Evolutionary conservation across 345 rosid genomes (phyloP), one percentile per base, ranked within the genome.

Genomic region (Noccaea bulbosa): DNA sequence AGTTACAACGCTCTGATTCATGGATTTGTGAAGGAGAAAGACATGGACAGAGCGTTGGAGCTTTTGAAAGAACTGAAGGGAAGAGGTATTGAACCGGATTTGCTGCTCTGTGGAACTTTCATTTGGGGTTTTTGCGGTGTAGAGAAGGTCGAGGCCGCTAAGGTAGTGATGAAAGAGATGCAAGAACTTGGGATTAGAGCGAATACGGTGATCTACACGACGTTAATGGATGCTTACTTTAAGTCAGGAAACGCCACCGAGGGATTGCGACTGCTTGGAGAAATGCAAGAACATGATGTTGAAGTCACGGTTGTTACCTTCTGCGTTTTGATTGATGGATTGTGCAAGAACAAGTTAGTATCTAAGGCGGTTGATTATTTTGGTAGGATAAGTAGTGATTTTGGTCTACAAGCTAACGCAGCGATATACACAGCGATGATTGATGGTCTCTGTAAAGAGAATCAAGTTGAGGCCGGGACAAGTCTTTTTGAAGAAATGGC

Each of bases 371-470:
- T 72, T 74, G 75, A 76, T 74, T 83, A 83, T 67, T 87, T 89
- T 50, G 48, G 39, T 52, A 70, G 73, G 76, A 81, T 84, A 78
- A 50, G 66, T 37, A 35, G 11, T 0, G 82, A 84, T 16, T 81
- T 81, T 63, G 73, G 77, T 70, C 37, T 89, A 76, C 77, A 80
- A 66, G 88, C 90, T 38, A 89, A 87, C 57, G 76, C 85, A 15
- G 84, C 83, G 5, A 79, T 87, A 62, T 89, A 81, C 77, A 87
- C 92, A 43, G 84, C 88, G 17, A 55, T 89, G 73, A 79, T 89
- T 72, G 96, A 89, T 56, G 92, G 88, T 62, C 86, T 89, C 27
- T 85, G 88, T 82, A 89, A 87, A 81, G 82, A 74, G 52, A 83
- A 81, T 75, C 76, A 73, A 68, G 61, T 84, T 9, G 85, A 80